Percentiles rank a stretch among this genome's conserved stretches.
phyloP scores from a whole-genome alignment of 2,329 filamentous ascomycete genomes.

The Thelonectria rubi region DNA sequence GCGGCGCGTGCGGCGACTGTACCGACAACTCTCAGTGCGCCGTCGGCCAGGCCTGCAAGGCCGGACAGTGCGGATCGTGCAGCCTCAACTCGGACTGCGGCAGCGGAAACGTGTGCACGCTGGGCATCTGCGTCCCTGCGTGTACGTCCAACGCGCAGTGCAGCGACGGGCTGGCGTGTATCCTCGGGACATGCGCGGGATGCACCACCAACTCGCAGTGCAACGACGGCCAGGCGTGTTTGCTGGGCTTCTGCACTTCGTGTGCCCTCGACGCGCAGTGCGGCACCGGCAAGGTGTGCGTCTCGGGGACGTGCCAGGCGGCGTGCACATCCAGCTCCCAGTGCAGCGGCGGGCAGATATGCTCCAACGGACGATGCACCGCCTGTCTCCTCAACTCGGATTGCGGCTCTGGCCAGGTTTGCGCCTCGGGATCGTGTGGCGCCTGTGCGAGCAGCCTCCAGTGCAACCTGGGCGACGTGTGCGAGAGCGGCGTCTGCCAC shows the following conservation, averaged over 20 bases:
- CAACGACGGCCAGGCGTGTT: slow-evolving; percentile 12
- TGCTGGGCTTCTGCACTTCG: slow-evolving; percentile 10
- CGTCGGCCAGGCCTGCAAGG: slow-evolving; percentile 11
- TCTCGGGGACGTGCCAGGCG: slow-evolving; percentile 18
- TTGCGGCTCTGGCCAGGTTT: slow-evolving; percentile 14
- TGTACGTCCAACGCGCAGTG: slow-evolving; percentile 18
- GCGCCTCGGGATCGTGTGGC: slow-evolving; percentile 12
- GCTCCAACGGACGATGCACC: slow-evolving; percentile 18
- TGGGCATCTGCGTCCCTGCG: slow-evolving; percentile 19
- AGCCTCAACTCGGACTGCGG: slow-evolving; percentile 18
- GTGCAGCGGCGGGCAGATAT: slow-evolving; percentile 14
- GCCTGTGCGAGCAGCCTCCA: slow-evolving; percentile 14
- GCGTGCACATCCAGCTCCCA: slow-evolving; percentile 12
- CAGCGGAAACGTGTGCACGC: slow-evolving; percentile 16
- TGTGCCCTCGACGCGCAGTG: slow-evolving; percentile 19
- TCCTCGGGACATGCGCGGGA: slow-evolving; percentile 13
- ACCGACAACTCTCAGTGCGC: slow-evolving; percentile 16
- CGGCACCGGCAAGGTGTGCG: slow-evolving; percentile 19
- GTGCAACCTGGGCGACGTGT: slow-evolving; percentile 25
- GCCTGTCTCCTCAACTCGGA: slow-evolving; percentile 15
- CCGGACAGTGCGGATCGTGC: slow-evolving; percentile 12
- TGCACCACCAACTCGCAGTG: slow-evolving; percentile 20
- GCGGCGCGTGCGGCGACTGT: slow-evolving; percentile 20
- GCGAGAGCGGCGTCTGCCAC: slow-evolving; percentile 18
- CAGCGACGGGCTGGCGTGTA: slow-evolving; percentile 18